These are phyloP conservation scores for Rostrohypoxylon terebratum DNA, from an alignment of 495 filamentous ascomycete genomes.

Conservation along the genomic window DNA sequence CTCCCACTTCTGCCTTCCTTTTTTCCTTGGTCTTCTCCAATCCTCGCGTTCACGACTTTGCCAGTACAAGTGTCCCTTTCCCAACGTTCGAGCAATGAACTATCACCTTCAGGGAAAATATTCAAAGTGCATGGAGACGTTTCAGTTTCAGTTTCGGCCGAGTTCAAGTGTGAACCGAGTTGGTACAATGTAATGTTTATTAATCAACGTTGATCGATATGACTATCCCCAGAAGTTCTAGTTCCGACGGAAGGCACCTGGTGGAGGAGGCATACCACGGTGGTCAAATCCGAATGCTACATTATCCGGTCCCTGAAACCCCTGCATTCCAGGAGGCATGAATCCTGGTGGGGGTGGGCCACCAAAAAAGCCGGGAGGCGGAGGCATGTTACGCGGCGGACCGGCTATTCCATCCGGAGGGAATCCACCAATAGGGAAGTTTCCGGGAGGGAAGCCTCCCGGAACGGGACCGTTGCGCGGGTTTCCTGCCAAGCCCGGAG, in stretches of 20 bases:
- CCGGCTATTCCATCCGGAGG: slow-evolving; percentile 59
- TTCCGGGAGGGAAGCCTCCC: slow-evolving; percentile 59
- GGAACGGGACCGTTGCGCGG: slow-evolving; percentile 58
- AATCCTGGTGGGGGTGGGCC: slow-evolving; percentile 58
- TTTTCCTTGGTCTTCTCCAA: background rate
- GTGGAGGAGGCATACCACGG: slow-evolving; percentile 57
- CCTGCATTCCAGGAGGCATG: slow-evolving; percentile 60
- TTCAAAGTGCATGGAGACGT: background rate
- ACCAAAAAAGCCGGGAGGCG: slow-evolving; percentile 64
- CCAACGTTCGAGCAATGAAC: slow-evolving; percentile 1
- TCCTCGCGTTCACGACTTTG: slow-evolving; percentile 11
- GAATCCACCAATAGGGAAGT: slow-evolving; percentile 61
- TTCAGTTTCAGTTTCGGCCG: background rate
- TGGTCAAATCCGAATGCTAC: slow-evolving; percentile 58
- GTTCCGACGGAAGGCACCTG: slow-evolving; percentile 50
- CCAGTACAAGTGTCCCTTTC: slow-evolving; percentile 16
- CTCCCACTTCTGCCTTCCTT: slow-evolving; percentile 9
- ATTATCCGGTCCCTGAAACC: slow-evolving; percentile 62
- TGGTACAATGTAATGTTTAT: background rate
- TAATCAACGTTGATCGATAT: background rate
- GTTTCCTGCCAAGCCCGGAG: slow-evolving; percentile 61
- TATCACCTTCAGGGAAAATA: slow-evolving; percentile 15
- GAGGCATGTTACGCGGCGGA: slow-evolving; percentile 56
- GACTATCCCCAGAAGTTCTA: slow-evolving; percentile 19
- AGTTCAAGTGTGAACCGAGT: background rate